Base-by-base conservation (phyloP, 2,329 filamentous ascomycete species). In the Sporothrix sp. region DNA sequence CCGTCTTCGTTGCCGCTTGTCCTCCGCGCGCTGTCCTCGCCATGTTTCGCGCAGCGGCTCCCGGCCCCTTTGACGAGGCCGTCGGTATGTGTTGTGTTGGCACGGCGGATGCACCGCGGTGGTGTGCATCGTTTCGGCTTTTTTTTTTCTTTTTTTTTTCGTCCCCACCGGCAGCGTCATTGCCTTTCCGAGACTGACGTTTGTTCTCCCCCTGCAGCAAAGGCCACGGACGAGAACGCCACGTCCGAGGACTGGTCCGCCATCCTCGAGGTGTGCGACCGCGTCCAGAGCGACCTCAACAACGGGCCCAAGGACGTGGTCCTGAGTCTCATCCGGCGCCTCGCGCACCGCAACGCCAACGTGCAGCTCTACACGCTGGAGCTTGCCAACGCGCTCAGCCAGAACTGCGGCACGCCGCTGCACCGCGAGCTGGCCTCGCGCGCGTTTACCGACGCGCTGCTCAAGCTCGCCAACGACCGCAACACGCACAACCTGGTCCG, bases 401-500 rank as follows among this genome's bases (percentile, higher is more conserved):
- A 95, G 65, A 96, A 96, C 69, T 95, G 90, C 64, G 90, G 88
- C 46, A 78, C 84, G 54, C 76, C 79, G 57, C 85, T 95, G 68
- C 89, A 96, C 70, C 85, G 87, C 66, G 90, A 96, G 69, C 74
- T 96, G 53, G 85, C 90, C 27, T 93, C 86, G 58, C 84, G 89
- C 61, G 90, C 87, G 64, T 95, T 96, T 65, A 98, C 93, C 58
- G 93, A 98, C 64, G 87, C 91, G 53, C 74, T 98, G 43, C 75
- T 97, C 56, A 84, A 93, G 63, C 78, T 98, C 53, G 90, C 93
- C 57, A 87, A 84, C 70, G 93, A 98, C 68, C 80, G 90, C 69
- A 98, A 95, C 66, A 96, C 91, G 48, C 93, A 97, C 67, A 84
- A 85, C 64, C 88, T 95, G 67, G 93, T 98, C 64, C 97, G 97